phyloP scores from a whole-genome alignment of 1,139 yeast species.

The Torulaspora pretoriensis region DNA sequence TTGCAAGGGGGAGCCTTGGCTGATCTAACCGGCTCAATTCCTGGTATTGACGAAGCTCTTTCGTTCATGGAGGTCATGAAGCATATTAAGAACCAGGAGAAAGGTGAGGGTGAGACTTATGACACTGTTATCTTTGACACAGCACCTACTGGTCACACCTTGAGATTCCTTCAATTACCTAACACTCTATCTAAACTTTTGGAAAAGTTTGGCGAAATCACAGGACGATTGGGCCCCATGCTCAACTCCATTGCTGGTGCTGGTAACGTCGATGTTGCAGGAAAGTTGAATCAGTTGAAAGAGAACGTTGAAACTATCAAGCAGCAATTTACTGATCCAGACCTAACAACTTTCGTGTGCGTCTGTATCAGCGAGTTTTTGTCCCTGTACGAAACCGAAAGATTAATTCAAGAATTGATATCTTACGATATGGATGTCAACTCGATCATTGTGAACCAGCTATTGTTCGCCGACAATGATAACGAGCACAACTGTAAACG shows the following conservation, averaged over 20 bases:
- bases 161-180: constrained; percentile 90
- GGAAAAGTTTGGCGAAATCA: constrained; percentile 79
- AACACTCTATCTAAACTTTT: constrained; percentile 83
- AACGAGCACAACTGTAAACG: constrained; percentile 74
- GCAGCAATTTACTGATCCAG: constrained; percentile 93
- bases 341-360: constrained; percentile 91
- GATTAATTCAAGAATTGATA: constrained; percentile 93
- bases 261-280: constrained; percentile 73
- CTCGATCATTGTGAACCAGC: constrained; percentile 90
- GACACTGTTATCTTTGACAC: constrained; percentile 94
- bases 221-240: constrained; percentile 89
- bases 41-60: constrained; percentile 96
- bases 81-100: constrained; percentile 78
- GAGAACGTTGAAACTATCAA: constrained; percentile 82
- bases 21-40: constrained; percentile 91
- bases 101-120: constrained; percentile 49
- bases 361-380: constrained; percentile 96
- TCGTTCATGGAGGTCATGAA: constrained; percentile 97
- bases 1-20: constrained; percentile 49
- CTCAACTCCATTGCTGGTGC: constrained; percentile 56
- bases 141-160: constrained; percentile 97
- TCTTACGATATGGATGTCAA: constrained; percentile 94
- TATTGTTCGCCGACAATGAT: constrained; percentile 66
- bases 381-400: constrained; percentile 92
- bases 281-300: constrained; percentile 78